phyloP scores from a whole-genome alignment of 352 stramenopile species.

The Globisporangium iwayamae region DNA sequence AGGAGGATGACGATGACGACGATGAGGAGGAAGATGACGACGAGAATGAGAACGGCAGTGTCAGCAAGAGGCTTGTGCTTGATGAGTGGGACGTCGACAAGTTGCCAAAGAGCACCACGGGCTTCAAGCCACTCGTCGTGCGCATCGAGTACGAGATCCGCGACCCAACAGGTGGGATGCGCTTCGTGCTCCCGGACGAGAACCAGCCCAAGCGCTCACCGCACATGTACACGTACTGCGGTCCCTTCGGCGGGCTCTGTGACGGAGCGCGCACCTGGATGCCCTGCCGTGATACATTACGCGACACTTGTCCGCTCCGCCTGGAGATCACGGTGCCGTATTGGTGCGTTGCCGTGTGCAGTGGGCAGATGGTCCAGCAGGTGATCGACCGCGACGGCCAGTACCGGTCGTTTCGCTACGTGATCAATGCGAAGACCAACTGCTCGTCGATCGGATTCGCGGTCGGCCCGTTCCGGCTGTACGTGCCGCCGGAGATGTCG shows the following conservation, averaged over 20 bases:
- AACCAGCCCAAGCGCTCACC: constrained; percentile 66
- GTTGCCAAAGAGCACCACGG: constrained; percentile 61
- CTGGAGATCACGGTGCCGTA: constrained; percentile 78
- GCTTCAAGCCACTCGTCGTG: constrained; percentile 65
- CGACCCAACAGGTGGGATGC: constrained; percentile 55
- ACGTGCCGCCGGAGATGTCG: constrained; percentile 72
- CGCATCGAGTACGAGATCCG: constrained; percentile 79
- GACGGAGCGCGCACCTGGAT: constrained; percentile 84
- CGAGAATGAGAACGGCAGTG: constrained; percentile 31
- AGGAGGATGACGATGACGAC: constrained; percentile 32
- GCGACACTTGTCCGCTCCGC: constrained; percentile 68
- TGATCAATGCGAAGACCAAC: constrained; percentile 78
- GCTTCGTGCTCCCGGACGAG: constrained; percentile 72
- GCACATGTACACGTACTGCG: constrained; percentile 87
- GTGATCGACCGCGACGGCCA: constrained; percentile 55
- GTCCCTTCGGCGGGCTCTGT: constrained; percentile 75
- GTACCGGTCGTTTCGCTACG: constrained; percentile 72
- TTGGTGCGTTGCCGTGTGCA: constrained; percentile 80
- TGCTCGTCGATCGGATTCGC: constrained; percentile 80
- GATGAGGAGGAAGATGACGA: constrained; percentile 39
- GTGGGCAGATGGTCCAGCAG: constrained; percentile 83
- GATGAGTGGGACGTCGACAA: constrained; percentile 72
- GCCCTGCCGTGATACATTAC: constrained; percentile 72
- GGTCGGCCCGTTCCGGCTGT: constrained; percentile 73
- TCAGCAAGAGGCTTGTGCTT: constrained; percentile 33